Conservation (phyloP, 257 asterid genomes). For the Lavandula angustifolia region DNA sequence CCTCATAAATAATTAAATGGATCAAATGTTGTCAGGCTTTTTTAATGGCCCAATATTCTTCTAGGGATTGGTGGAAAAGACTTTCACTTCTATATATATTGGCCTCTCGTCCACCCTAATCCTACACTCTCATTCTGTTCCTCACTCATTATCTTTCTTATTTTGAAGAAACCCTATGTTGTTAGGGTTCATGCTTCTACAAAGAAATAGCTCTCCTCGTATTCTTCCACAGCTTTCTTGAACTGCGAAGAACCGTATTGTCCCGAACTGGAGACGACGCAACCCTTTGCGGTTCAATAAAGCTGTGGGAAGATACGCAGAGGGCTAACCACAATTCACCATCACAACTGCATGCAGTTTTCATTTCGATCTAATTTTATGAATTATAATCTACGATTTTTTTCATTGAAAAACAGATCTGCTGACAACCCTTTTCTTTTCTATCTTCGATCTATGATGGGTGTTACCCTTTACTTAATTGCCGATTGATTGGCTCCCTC, state of each 20-base stretch:
- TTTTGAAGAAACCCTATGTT: slow-evolving; percentile 41
- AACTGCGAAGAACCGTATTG: slow-evolving; percentile 53
- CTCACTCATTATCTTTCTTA: not conserved
- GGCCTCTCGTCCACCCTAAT: slow-evolving; percentile 35
- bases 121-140: slow-evolving; percentile 30
- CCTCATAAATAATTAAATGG: slow-evolving; percentile 21
- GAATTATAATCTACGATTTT: not conserved
- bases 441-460: not conserved
- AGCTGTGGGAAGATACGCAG: slow-evolving; percentile 88
- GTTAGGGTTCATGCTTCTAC: slow-evolving; percentile 32
- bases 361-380: not conserved
- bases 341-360: slow-evolving; percentile 9
- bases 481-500: not conserved
- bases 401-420: slow-evolving; percentile 19
- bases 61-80: slow-evolving; percentile 90
- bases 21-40: slow-evolving; percentile 39
- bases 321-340: slow-evolving; percentile 28
- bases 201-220: slow-evolving; percentile 54
- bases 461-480: not conserved
- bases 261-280: not conserved
- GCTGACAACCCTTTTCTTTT: not conserved
- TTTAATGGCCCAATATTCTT: slow-evolving; percentile 72
- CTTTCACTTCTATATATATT: slow-evolving; percentile 58
- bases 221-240: slow-evolving; percentile 98
- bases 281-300: slow-evolving; percentile 71